Conservation (phyloP, 116 monocot genomes). For the Phalaenopsis hybrid region DNA sequence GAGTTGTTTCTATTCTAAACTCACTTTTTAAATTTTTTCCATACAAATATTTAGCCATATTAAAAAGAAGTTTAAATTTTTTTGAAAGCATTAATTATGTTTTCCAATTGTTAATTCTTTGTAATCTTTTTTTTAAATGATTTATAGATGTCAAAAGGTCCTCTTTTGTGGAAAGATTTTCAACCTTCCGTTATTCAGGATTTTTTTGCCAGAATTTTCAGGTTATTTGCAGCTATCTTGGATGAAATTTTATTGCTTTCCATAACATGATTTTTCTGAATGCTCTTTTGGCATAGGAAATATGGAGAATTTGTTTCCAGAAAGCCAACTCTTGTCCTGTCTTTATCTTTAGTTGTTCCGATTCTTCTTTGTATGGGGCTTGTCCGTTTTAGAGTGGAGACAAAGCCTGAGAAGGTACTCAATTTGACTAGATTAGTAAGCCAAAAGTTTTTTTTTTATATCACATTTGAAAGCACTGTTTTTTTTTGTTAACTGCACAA, state of each 20-base stretch:
- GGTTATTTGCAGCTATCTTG: conserved; percentile 27
- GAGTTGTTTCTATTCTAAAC: neutral
- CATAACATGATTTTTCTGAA: conserved; percentile 4
- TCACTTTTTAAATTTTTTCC: neutral
- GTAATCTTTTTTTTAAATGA: conserved; percentile 1
- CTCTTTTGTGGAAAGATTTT: conserved; percentile 6
- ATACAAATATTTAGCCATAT: neutral
- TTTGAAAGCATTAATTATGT: neutral
- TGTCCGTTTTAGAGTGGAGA: conserved; percentile 72
- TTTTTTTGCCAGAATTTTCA: conserved; percentile 63
- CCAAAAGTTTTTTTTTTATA: neutral
- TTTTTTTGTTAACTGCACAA: neutral
- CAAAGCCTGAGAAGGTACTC: conserved; percentile 90
- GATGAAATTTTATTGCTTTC: neutral
- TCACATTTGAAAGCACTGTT: neutral
- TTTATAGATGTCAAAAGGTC: conserved; percentile 25
- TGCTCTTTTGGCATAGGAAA: conserved; percentile 36
- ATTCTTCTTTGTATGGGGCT: conserved; percentile 66
- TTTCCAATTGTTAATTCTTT: neutral
- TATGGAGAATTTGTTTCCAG: conserved; percentile 71
- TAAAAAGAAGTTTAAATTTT: neutral
- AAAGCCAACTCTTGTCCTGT: conserved; percentile 60
- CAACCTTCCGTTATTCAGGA: conserved; percentile 47
- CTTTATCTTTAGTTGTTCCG: conserved; percentile 64
- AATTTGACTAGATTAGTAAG: neutral